Evolutionary conservation across 129 eudicot species (phyloP), one percentile per base, ranked within the genome.

Genomic region (Logfia minima): DNA sequence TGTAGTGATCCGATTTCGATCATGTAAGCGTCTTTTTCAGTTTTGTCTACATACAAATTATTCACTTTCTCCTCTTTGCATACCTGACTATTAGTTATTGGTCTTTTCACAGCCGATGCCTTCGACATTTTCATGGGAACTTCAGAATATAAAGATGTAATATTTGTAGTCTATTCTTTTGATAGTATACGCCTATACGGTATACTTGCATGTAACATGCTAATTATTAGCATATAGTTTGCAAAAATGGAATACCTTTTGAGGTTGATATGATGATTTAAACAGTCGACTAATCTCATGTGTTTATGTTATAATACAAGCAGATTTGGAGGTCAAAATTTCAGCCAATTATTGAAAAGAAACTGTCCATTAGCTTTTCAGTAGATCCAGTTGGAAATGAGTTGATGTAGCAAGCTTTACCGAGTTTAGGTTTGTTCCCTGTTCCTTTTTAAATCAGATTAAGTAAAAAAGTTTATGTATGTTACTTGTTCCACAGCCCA

Each of bases 361-460:
- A 79, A 66, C 76, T 93, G 29, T 77, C 80, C 23, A 80, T 87
- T 53, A 81, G 87, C 82, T 93, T 79, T 84, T 87, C 90, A 18
- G 90, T 88, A 41, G 98, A 93, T 81, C 98, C 98, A 51, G 83
- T 93, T 52, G 98, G 97, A 76, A 93, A 83, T 19, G 92, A 93
- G 83, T 82, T 93, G 67, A 93, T 93, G 98, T 90, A 90, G 80
- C 59, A 62, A 70, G 68, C 59, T 82, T 77, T 60, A 56, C 66
- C 29, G 76, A 51, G 74, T 64, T 75, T 66, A 77, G 85, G 90
- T 80, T 37, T 39, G 85, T 77, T 56, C 48, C 70, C 67, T 60
- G 75, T 75, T 77, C 28, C 74, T 61, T 77, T 60, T 58, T 43
- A 56, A 62, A 4, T 43, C 11, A 18, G 43, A 23, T 39, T 2